Base-by-base conservation (phyloP, 2,329 filamentous ascomycete genomes). In the Zymoseptoria ardabiliae region DNA sequence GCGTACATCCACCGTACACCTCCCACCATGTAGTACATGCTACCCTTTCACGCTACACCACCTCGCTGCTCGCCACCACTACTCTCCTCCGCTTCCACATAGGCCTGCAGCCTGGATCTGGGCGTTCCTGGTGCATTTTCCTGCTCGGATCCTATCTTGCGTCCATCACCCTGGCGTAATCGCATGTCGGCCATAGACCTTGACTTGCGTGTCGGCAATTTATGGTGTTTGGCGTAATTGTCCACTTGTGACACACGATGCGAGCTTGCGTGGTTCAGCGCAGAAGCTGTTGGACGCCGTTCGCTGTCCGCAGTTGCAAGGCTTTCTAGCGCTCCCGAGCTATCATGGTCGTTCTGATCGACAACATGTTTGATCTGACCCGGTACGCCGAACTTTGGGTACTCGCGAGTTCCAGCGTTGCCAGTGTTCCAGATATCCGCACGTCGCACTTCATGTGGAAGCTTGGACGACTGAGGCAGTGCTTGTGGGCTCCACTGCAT, bases 61-160 rank as follows among this genome's bases (percentile, higher is more conserved):
- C 54, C 19, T 41, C 48, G 54, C 50, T 45, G 57, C 19, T 55
- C 61, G 41, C 60, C 59, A 53, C 51, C 56, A 25, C 50, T 58
- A 41, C 59, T 64, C 51, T 11, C 60, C 58, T 60, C 63, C 17
- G 55, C 62, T 56, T 70, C 68, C 19, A 68, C 67, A 60, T 67
- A 69, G 22, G 68, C 59, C 61, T 70, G 67, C 25, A 65, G 54
- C 21, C 55, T 50, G 17, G 56, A 48, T 52, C 61, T 56, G 50
- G 58, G 56, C 19, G 66, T 55, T 21, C 4, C 9, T 59, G 45
- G 55, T 58, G 19, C 57, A 59, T 6, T 7, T 17, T n/a, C 13
- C 35, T 45, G 35, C 17, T 45, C 17, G 35, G 17, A 4, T n/a
- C 13, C 35, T 13, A 13, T 45, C 35, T 17, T 13, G 5, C 17